Percentiles rank a stretch among this genome's conserved stretches.
These are phyloP conservation scores for Fonsecaea pugnacius DNA, from an alignment of 2,329 filamentous ascomycete genomes.

Conservation along the genomic window DNA sequence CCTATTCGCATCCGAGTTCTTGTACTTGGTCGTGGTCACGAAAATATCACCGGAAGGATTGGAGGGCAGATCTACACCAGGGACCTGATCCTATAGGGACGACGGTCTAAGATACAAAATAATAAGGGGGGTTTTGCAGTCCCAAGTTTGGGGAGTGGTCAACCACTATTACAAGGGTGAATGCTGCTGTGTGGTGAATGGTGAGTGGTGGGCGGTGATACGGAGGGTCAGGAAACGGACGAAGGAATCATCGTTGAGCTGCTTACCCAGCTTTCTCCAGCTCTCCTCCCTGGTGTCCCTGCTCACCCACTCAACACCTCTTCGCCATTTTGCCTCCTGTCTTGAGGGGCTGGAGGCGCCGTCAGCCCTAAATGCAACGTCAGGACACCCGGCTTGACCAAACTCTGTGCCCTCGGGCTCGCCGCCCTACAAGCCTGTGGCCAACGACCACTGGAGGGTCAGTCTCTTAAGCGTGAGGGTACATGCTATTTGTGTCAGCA, in stretches of 20 bases:
- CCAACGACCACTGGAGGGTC: not conserved
- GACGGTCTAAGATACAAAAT: not conserved
- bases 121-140: not conserved
- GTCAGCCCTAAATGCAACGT: conserved; percentile 30
- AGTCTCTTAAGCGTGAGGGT: not conserved
- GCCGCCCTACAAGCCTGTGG: not conserved
- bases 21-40: not conserved
- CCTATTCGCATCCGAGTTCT: not conserved
- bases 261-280: not conserved
- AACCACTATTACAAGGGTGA: not conserved
- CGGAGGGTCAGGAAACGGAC: not conserved
- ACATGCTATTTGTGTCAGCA: not conserved
- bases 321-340: not conserved
- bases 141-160: conserved; percentile 2
- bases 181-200: not conserved
- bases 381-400: not conserved
- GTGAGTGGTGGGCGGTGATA: conserved; percentile 5
- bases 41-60: not conserved
- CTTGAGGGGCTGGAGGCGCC: conserved; percentile 1
- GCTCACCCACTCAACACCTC: not conserved
- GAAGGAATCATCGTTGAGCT: not conserved
- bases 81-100: not conserved
- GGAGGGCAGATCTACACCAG: too few relatives aligned
- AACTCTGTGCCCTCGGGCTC: not conserved
- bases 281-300: not conserved